Evolutionary conservation across 2,329 filamentous ascomycete species (phyloP).

Genomic region (Aureobasidium vineae): DNA sequence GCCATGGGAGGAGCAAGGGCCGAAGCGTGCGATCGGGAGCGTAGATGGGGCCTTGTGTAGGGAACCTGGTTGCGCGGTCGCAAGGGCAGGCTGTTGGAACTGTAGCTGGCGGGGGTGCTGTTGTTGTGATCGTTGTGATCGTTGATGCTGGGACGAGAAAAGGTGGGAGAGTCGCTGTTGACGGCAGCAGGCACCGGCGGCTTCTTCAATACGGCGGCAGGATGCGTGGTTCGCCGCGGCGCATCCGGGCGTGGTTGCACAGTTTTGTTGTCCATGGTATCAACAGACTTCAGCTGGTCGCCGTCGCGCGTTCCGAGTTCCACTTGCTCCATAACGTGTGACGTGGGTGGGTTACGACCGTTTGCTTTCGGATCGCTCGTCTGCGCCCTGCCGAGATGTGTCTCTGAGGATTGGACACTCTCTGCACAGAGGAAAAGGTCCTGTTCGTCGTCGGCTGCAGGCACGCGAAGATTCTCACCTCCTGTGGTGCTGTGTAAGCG

Average conservation of each 20-base stretch:
- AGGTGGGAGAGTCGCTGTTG: neutral
- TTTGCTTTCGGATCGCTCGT: slow-evolving; percentile 7
- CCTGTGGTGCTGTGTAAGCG: slow-evolving; percentile 10
- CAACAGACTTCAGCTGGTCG: slow-evolving; percentile 2
- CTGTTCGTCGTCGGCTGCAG: neutral
- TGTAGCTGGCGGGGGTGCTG: neutral
- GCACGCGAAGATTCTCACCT: neutral
- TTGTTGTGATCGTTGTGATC: slow-evolving; percentile 2
- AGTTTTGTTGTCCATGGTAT: slow-evolving; percentile 10
- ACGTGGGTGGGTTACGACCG: slow-evolving; percentile 19
- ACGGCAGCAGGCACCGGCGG: slow-evolving; percentile 5
- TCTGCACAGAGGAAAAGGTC: neutral
- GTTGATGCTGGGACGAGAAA: neutral
- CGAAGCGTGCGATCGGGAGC: slow-evolving; percentile 46
- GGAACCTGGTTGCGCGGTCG: slow-evolving; percentile 48
- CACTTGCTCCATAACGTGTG: slow-evolving; percentile 15
- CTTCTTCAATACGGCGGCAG: neutral
- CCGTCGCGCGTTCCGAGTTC: slow-evolving; percentile 8
- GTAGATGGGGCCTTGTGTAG: slow-evolving; percentile 48
- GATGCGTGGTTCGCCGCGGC: slow-evolving; percentile 13
- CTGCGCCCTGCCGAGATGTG: slow-evolving; percentile 5
- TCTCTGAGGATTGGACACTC: neutral
- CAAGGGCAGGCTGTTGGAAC: slow-evolving; percentile 29
- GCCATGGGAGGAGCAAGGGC: slow-evolving; percentile 49
- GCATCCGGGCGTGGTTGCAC: slow-evolving; percentile 13